These are phyloP conservation scores for Pleurotus sapidus DNA, from an alignment of 768 basidiomycete species.

Conservation along the genomic window DNA sequence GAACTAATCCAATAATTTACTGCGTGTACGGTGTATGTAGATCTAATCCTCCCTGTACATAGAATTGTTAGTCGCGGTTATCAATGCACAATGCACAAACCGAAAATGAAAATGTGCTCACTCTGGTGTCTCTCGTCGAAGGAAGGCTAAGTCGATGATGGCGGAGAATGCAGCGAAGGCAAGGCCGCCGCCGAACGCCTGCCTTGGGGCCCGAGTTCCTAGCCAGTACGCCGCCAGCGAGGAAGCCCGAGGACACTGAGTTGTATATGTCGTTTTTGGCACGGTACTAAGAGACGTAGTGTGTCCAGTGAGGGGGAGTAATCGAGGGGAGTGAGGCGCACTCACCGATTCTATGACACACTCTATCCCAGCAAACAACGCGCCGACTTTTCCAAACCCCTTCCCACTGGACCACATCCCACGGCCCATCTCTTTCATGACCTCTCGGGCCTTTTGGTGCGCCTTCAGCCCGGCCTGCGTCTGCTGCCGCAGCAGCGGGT, in stretches of 20 bases:
- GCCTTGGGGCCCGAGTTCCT: conserved; percentile 85
- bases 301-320: neutral
- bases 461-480: conserved; percentile 54
- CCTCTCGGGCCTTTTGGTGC: conserved; percentile 76
- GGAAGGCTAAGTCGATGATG: conserved; percentile 77
- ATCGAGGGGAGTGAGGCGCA: conserved; percentile 21
- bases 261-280: conserved; percentile 96
- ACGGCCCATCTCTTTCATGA: conserved; percentile 93
- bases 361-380: conserved; percentile 91
- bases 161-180: conserved; percentile 94
- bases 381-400: conserved; percentile 93
- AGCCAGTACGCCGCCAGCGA: conserved; percentile 87
- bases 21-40: conserved; percentile 18
- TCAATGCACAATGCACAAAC: neutral
- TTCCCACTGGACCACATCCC: conserved; percentile 90
- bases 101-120: conserved; percentile 29
- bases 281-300: conserved; percentile 66
- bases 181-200: conserved; percentile 82
- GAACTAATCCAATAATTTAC: conserved; percentile 15
- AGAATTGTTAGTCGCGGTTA: neutral
- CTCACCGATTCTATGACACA: conserved; percentile 93
- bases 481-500: conserved; percentile 75
- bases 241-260: conserved; percentile 81
- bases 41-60: conserved; percentile 51
- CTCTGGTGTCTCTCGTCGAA: conserved; percentile 81